Evolutionary conservation across 352 stramenopile species (phyloP), one percentile per base, ranked within the genome.

Genomic region (Thalassiosira livingstoniorum): DNA sequence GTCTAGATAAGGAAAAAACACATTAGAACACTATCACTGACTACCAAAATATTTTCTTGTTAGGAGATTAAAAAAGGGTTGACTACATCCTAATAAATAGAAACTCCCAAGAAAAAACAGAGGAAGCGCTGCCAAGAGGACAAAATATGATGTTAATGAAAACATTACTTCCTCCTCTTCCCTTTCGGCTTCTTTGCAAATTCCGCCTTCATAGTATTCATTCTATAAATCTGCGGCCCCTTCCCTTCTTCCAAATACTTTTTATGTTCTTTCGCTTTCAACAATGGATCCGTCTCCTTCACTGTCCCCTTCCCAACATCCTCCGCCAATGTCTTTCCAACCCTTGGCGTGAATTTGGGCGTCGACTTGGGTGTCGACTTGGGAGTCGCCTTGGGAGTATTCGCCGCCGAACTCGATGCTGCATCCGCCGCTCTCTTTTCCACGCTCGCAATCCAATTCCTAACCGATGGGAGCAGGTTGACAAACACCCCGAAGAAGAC

Each of bases 401-500:
- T 78, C 18, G 76, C n/a, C 54, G 66, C 65, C 1, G 71, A 80
- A 31, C 58, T 34, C 4, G 71, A 80, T 57, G 64, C 63, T 21
- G 78, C 78, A 45, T 87, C 82, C 1, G 82, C 75, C 1, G 87
- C 89, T 58, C 69, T 80, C 62, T 87, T 78, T 80, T 93, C 90
- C 31, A 93, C 73, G 4, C 58, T 78, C 68, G 47, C 68, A 42
- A 93, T 83, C 77, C 80, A 93, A 34, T 80, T 64, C 55, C 76
- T 80, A 2, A 93, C 80, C 0, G 74, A 70, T 34, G 85, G 88
- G 4, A 92, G 39, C 4, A 92, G 23, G 68, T 95, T 95, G 3
- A 93, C 71, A 1, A 87, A n/a, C 21, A 92, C 75, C 57, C 91
- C 91, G n/a, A 90, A 78, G 1, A 91, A 25, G 10, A 90, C 65